Conservation (phyloP, 2,329 filamentous ascomycete species). For the Aspergillus novofumigatus region DNA sequence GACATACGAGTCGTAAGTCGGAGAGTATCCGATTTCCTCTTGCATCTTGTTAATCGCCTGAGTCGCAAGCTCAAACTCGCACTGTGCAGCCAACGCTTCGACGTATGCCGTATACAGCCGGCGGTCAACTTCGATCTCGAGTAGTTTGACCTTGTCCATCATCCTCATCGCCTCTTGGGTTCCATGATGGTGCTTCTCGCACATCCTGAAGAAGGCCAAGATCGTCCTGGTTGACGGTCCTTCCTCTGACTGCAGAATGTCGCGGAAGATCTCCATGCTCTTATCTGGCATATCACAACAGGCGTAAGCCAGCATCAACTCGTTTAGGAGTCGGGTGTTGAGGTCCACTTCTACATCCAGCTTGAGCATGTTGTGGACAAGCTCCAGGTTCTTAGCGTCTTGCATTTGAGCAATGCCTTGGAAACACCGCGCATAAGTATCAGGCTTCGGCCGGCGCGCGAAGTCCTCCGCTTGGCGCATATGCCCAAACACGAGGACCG, state of each 20-base stretch:
- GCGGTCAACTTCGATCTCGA: conserved; percentile 75
- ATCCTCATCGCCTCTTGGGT: conserved; percentile 49
- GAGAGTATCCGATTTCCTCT: conserved; percentile 60
- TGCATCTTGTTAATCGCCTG: conserved; percentile 64
- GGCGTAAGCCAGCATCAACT: conserved; percentile 81
- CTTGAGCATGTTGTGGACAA: conserved; percentile 90
- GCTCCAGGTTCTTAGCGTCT: conserved; percentile 63
- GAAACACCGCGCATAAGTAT: conserved; percentile 75
- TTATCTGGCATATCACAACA: conserved; percentile 61
- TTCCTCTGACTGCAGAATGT: conserved; percentile 78
- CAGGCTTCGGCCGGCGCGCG: conserved; percentile 61
- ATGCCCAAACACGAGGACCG: conserved; percentile 79
- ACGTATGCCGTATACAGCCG: conserved; percentile 72
- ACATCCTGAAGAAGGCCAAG: conserved; percentile 73
- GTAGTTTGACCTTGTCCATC: conserved; percentile 54
- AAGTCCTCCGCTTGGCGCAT: conserved; percentile 75
- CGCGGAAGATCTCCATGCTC: conserved; percentile 75
- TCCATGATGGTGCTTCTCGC: conserved; percentile 55
- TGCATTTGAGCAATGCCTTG: conserved; percentile 63
- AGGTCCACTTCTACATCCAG: conserved; percentile 78
- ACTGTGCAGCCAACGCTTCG: conserved; percentile 70
- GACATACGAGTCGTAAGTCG: conserved; percentile 69
- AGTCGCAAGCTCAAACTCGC: conserved; percentile 64
- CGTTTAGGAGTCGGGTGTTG: conserved; percentile 73
- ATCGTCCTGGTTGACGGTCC: conserved; percentile 80